phyloP scores from a whole-genome alignment of 495 filamentous ascomycete species.

The Delitschia confertaspora region DNA sequence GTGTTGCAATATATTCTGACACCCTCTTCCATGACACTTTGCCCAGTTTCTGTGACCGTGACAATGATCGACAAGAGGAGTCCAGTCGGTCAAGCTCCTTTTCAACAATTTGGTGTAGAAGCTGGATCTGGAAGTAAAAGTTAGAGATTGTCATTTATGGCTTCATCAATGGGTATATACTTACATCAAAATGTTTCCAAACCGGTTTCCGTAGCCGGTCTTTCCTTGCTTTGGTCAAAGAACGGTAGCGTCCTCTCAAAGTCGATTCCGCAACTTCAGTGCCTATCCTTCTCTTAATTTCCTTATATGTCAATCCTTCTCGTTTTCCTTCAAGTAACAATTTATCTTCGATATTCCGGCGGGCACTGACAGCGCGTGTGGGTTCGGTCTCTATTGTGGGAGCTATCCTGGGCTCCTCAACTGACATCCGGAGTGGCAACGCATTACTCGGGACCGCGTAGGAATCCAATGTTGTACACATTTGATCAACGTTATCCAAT shows the following conservation, averaged over 20 bases:
- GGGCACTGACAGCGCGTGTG: neutral
- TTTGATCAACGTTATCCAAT: too few relatives aligned
- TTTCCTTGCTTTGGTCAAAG: conserved; percentile 66
- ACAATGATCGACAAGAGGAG: conserved; percentile 12
- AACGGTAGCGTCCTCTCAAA: conserved; percentile 68
- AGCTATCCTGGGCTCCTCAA: neutral
- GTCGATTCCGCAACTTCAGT: conserved; percentile 81
- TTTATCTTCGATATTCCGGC: conserved; percentile 39
- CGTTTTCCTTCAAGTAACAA: conserved; percentile 57
- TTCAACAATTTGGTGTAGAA: conserved; percentile 9
- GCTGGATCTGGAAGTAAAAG: conserved; percentile 15
- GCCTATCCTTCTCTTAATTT: conserved; percentile 57
- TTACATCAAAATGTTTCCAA: conserved; percentile 70
- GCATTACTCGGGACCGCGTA: neutral
- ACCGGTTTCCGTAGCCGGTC: conserved; percentile 68
- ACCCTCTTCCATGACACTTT: conserved; percentile 81
- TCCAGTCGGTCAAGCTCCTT: conserved; percentile 12
- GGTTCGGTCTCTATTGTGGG: neutral
- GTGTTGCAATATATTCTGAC: conserved; percentile 55
- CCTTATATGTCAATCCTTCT: conserved; percentile 66
- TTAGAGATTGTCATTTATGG: too few relatives aligned
- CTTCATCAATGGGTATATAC: conserved; percentile 38
- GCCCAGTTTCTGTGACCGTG: conserved; percentile 11
- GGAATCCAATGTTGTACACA: too few relatives aligned
- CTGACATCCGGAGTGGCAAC: neutral